Evolutionary conservation across 805 yeast genomes (phyloP).

Genomic region (Wickerhamomyces chambardii): DNA sequence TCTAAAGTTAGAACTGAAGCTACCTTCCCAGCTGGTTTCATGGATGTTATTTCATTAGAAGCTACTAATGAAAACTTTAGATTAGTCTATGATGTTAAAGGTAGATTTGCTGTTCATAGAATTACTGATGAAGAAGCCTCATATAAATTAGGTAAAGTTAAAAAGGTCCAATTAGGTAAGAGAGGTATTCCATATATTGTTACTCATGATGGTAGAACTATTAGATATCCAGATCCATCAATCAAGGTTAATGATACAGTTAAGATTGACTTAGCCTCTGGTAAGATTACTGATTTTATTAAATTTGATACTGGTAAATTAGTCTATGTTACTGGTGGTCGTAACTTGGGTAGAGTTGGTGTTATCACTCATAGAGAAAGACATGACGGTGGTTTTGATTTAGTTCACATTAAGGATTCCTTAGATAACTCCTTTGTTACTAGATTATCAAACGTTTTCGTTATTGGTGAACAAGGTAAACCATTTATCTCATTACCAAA

Average conservation of each 20-base stretch:
- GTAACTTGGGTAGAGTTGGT: conserved; percentile 82
- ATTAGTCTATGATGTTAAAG: conserved; percentile 80
- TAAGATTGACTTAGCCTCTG: conserved; percentile 76
- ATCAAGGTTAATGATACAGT: conserved; percentile 84
- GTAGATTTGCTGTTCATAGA: conserved; percentile 89
- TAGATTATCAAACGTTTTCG: conserved; percentile 68
- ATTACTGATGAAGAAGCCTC: conserved; percentile 84
- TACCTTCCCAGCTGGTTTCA: conserved; percentile 86
- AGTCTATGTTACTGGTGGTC: conserved; percentile 77
- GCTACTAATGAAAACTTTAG: conserved; percentile 91
- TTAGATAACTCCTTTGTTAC: conserved; percentile 75
- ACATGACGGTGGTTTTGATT: conserved; percentile 81
- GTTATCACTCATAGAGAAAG: conserved; percentile 73
- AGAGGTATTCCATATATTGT: conserved; percentile 83
- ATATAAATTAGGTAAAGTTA: conserved; percentile 84
- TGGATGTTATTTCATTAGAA: conserved; percentile 81
- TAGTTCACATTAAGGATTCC: conserved; percentile 73
- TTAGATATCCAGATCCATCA: conserved; percentile 85
- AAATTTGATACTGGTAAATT: conserved; percentile 70
- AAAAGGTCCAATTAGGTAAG: conserved; percentile 84
- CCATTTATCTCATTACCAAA: conserved; percentile 72
- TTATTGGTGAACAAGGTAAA: conserved; percentile 71
- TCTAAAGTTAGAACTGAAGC: conserved; percentile 87
- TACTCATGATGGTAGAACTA: conserved; percentile 89
- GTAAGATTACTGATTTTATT: conserved; percentile 65